A percentile compares a stretch with the other conserved stretches of the same genome.
Conservation (phyloP, 371 early-diverging fungal genomes). For the Mucor racemosus region DNA sequence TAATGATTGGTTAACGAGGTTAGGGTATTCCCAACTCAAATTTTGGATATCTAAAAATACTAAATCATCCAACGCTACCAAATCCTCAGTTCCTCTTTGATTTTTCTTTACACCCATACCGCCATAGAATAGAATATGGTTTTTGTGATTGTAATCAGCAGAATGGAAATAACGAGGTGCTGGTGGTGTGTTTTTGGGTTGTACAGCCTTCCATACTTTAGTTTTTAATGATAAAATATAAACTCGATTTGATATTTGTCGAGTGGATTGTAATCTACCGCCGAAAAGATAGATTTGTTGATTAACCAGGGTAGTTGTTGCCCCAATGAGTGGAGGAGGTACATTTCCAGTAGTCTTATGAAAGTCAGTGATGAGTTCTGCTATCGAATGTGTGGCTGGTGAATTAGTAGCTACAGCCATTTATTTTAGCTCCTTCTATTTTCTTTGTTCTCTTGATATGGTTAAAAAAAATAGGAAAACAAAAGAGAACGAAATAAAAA, state of each 20-base stretch:
- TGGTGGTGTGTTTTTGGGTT: slow-evolving; percentile 37
- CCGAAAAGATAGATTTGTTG: slow-evolving; percentile 70
- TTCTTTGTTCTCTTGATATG: neutral
- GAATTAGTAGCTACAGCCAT: slow-evolving; percentile 17
- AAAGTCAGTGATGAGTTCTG: slow-evolving; percentile 44
- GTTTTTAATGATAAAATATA: slow-evolving; percentile 60
- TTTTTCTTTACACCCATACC: slow-evolving; percentile 52
- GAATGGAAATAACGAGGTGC: slow-evolving; percentile 77
- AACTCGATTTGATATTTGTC: slow-evolving; percentile 61
- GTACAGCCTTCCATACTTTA: slow-evolving; percentile 48
- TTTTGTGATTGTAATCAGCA: slow-evolving; percentile 33
- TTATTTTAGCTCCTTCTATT: neutral
- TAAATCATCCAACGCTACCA: slow-evolving; percentile 59
- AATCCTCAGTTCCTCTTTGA: neutral
- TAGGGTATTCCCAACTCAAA: slow-evolving; percentile 55
- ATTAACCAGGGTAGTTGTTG: slow-evolving; percentile 61
- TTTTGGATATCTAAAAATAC: slow-evolving; percentile 50
- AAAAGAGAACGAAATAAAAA: neutral
- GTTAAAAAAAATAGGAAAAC: neutral
- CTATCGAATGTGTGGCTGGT: slow-evolving; percentile 39
- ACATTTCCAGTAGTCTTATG: slow-evolving; percentile 47
- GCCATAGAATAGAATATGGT: slow-evolving; percentile 59
- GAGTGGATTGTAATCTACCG: slow-evolving; percentile 60
- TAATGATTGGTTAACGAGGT: slow-evolving; percentile 2
- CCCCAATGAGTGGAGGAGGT: slow-evolving; percentile 75